Conservation (phyloP, 2,329 filamentous ascomycete genomes). For the Bipolaris oryzae region DNA sequence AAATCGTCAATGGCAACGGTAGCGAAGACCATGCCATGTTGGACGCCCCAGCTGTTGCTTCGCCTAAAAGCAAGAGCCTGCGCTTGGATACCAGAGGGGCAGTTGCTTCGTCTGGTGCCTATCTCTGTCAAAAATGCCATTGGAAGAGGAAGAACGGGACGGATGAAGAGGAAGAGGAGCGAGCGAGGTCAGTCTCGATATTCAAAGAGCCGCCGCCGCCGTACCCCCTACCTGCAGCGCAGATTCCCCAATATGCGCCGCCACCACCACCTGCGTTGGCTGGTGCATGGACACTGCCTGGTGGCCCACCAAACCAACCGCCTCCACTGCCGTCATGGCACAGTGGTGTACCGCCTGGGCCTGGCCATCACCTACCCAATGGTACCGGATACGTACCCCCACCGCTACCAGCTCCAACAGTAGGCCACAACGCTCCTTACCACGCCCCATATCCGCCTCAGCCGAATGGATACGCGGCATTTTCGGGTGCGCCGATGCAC, state of each 20-base stretch:
- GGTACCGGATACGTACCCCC: slow-evolving; percentile 36
- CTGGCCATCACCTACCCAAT: slow-evolving; percentile 39
- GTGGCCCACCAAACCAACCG: slow-evolving; percentile 30
- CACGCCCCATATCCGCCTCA: slow-evolving; percentile 42
- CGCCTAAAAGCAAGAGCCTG: slow-evolving; percentile 24
- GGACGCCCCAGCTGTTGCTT: slow-evolving; percentile 35
- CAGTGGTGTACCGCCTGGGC: slow-evolving; percentile 31
- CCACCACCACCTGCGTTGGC: slow-evolving; percentile 29
- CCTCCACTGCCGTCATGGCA: slow-evolving; percentile 43
- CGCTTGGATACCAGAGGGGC: slow-evolving; percentile 33
- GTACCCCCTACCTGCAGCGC: slow-evolving; percentile 40
- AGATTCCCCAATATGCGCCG: slow-evolving; percentile 33
- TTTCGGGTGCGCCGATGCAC: slow-evolving; percentile 38
- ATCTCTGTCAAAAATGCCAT: slow-evolving; percentile 58
- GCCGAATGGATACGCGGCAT: slow-evolving; percentile 44
- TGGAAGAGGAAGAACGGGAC: slow-evolving; percentile 51
- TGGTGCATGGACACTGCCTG: slow-evolving; percentile 31
- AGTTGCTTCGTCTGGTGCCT: slow-evolving; percentile 25
- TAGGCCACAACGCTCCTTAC: slow-evolving; percentile 38
- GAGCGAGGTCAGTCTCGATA: slow-evolving; percentile 37
- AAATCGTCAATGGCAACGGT: slow-evolving; percentile 30
- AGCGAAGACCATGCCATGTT: slow-evolving; percentile 36
- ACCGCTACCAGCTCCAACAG: slow-evolving; percentile 30
- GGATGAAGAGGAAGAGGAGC: slow-evolving; percentile 38
- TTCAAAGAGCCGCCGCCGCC: slow-evolving; percentile 44